A percentile compares a stretch with the other conserved stretches of the same genome.
These are phyloP conservation scores for Macrophomina tecta DNA, from an alignment of 2,329 filamentous ascomycete genomes.

Conservation along the genomic window DNA sequence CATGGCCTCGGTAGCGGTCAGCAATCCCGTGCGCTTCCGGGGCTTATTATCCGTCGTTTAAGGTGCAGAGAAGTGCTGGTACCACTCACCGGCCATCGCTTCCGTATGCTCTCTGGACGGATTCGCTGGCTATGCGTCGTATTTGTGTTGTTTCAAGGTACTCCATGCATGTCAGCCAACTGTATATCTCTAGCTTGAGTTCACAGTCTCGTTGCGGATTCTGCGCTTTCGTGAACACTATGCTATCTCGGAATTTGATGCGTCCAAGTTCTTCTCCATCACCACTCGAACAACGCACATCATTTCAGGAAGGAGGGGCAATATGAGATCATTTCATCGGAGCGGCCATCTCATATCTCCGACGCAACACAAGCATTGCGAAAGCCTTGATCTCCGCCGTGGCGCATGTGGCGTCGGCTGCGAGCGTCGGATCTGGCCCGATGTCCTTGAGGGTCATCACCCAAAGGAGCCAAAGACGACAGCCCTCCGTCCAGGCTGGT, in stretches of 20 bases:
- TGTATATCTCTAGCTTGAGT: no score
- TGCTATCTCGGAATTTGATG: not conserved
- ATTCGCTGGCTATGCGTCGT: no score
- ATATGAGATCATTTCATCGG: constrained; percentile 15
- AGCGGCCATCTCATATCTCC: not conserved
- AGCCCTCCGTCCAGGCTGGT: constrained; percentile 65
- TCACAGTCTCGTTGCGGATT: no score
- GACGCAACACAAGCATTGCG: constrained; percentile 15
- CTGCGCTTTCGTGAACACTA: no score
- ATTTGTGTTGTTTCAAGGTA: no score
- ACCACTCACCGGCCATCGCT: no score
- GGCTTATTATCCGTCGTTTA: not conserved
- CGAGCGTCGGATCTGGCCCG: constrained; percentile 13
- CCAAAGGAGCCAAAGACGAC: constrained; percentile 65
- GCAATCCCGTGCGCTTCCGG: not conserved
- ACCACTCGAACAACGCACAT: not conserved
- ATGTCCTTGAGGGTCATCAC: constrained; percentile 24
- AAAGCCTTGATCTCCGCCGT: constrained; percentile 1
- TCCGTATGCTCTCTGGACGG: no score
- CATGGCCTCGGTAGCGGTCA: not conserved
- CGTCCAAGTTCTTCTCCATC: not conserved
- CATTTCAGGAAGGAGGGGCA: constrained; percentile 4
- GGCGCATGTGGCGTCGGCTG: constrained; percentile 6
- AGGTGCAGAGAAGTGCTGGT: not conserved
- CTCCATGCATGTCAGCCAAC: no score